Conservation (phyloP, 148 eudicot genomes). For the Euryodendron excelsum region DNA sequence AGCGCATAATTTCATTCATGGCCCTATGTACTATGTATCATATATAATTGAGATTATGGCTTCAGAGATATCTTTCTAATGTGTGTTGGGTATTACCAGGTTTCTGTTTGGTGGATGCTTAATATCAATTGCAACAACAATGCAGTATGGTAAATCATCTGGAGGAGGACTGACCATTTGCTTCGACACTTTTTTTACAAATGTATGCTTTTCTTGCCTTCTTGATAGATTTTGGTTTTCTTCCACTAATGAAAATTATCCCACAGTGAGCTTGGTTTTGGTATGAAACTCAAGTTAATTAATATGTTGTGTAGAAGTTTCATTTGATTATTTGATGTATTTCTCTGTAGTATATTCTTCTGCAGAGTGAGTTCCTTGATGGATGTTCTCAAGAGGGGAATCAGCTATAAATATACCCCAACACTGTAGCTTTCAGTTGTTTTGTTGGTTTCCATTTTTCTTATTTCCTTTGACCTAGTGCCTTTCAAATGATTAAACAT, state of each 20-base stretch:
- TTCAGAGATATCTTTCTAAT: neutral
- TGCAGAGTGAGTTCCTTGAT: neutral
- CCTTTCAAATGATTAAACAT: too few species aligned
- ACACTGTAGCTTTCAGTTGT: neutral
- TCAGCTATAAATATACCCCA: neutral
- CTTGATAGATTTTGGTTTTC: constrained; percentile 7
- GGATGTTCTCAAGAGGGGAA: neutral
- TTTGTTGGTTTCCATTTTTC: neutral
- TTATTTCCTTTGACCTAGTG: too few species aligned
- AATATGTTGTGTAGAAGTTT: neutral
- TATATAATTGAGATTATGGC: neutral
- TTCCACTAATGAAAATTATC: neutral
- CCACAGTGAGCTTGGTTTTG: constrained; percentile 9
- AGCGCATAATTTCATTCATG: neutral
- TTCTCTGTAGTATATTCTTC: constrained; percentile 2
- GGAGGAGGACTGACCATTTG: neutral
- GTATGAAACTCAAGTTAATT: neutral
- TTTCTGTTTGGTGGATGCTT: constrained; percentile 10
- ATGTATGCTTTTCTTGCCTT: neutral
- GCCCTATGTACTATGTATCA: neutral
- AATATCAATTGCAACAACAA: neutral
- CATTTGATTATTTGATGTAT: constrained; percentile 5
- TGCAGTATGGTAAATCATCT: constrained; percentile 3
- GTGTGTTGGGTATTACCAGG: neutral
- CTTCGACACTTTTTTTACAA: constrained; percentile 3